Conservation (phyloP, 345 rosid genomes). For the Diplotaxis tenuifolia region DNA sequence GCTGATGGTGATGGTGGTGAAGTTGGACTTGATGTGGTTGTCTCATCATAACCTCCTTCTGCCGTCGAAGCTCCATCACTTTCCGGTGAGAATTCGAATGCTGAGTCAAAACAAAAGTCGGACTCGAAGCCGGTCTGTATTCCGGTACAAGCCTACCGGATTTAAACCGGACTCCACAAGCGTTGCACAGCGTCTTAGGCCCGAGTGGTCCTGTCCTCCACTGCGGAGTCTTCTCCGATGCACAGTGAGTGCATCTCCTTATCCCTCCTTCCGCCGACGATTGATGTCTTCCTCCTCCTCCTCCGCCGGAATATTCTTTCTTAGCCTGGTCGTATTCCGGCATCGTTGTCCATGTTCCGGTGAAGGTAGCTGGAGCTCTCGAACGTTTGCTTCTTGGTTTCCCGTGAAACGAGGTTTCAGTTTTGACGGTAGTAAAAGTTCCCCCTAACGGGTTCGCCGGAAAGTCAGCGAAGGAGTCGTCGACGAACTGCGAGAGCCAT, state of each 20-base stretch:
- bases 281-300: slow-evolving; percentile 40
- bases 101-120: slow-evolving; percentile 69
- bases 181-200: slow-evolving; percentile 73
- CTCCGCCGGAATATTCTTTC: slow-evolving; percentile 33
- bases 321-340: slow-evolving; percentile 27
- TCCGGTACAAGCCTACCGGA: slow-evolving; percentile 80
- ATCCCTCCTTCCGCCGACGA: slow-evolving; percentile 29
- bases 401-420: slow-evolving; percentile 39
- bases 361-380: slow-evolving; percentile 27
- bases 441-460: slow-evolving; percentile 47
- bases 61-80: slow-evolving; percentile 74
- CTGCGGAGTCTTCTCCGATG: slow-evolving; percentile 80
- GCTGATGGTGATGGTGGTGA: slow-evolving; percentile 30
- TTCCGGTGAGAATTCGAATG: slow-evolving; percentile 83
- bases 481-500: slow-evolving; percentile 75
- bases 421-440: slow-evolving; percentile 27
- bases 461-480: slow-evolving; percentile 61
- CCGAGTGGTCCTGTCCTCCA: slow-evolving; percentile 83
- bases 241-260: slow-evolving; percentile 69
- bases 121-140: slow-evolving; percentile 77
- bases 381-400: slow-evolving; percentile 58
- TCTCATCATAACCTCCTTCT: slow-evolving; percentile 52
- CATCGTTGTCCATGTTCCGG: slow-evolving; percentile 36
- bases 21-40: slow-evolving; percentile 32
- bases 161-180: slow-evolving; percentile 74